These are phyloP conservation scores for Curvularia eragrostidis DNA, from an alignment of 2,329 filamentous ascomycete genomes.

Conservation along the genomic window DNA sequence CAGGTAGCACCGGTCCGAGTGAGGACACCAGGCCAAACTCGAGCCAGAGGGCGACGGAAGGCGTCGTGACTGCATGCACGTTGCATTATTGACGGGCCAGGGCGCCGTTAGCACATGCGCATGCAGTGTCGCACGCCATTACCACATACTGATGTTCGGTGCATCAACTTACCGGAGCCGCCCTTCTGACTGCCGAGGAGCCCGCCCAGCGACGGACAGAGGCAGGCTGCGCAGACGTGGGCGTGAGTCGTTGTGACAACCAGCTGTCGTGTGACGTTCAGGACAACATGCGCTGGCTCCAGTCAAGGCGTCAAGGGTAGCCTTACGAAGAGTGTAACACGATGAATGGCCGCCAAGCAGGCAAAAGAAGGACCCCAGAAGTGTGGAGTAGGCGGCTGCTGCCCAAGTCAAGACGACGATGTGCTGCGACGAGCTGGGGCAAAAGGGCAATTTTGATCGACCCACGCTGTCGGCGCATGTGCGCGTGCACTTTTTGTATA, in stretches of 20 bases:
- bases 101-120: constrained; percentile 5
- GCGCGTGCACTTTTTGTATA: constrained; percentile 5
- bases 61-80: constrained; percentile 9
- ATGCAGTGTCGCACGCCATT: constrained; percentile 1
- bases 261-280: constrained; percentile 32
- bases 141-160: constrained; percentile 6
- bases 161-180: constrained; percentile 17
- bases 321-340: constrained; percentile 24
- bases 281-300: constrained; percentile 41
- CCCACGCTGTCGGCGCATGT: constrained; percentile 8
- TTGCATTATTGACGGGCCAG: constrained; percentile 11
- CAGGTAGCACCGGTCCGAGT: constrained; percentile 11
- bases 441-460: constrained; percentile 21
- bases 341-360: constrained; percentile 12
- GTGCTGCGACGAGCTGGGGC: constrained; percentile 29
- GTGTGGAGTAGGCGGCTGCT: neutral
- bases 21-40: constrained; percentile 3
- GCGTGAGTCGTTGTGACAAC: constrained; percentile 16
- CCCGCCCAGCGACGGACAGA: no score
- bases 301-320: constrained; percentile 32
- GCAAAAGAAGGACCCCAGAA: constrained; percentile 10
- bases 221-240: constrained; percentile 13
- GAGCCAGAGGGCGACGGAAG: constrained; percentile 4
- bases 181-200: constrained; percentile 21
- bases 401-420: constrained; percentile 18